A percentile compares a stretch with the other conserved stretches of the same genome.
phyloP scores from a whole-genome alignment of 2,329 filamentous ascomycete genomes.

The Colletotrichum sp. region DNA sequence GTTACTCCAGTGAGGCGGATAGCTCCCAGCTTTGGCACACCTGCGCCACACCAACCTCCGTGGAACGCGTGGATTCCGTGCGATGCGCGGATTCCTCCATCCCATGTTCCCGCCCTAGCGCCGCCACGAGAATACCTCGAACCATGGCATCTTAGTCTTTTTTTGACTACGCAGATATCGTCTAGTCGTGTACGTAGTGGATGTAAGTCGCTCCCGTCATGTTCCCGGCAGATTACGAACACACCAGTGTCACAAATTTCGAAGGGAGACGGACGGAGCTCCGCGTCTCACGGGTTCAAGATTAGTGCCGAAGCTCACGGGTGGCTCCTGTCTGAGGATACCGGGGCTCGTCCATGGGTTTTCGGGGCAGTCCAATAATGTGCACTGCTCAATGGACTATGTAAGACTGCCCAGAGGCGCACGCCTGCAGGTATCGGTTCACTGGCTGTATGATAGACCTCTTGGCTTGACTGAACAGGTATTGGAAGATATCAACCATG shows the following conservation, averaged over 20 bases:
- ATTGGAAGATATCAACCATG: neutral
- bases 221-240: neutral
- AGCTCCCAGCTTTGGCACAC: neutral
- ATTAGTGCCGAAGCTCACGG: neutral
- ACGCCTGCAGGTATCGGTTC: neutral
- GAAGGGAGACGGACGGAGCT: neutral
- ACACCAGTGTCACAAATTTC: neutral
- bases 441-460: neutral
- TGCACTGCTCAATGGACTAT: neutral
- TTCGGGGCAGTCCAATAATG: neutral
- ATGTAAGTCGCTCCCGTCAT: neutral
- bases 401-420: neutral
- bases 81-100: neutral
- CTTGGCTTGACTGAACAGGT: neutral
- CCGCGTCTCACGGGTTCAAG: neutral
- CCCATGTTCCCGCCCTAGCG: neutral
- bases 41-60: neutral
- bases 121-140: neutral
- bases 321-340: fast-evolving
- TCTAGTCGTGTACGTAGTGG: neutral
- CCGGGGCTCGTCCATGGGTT: neutral
- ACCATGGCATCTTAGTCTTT: neutral
- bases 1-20: neutral
- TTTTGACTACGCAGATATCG: neutral
- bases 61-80: neutral